Base-by-base conservation (phyloP, 2,329 filamentous ascomycete genomes). In the Apiospora saccharicola region DNA sequence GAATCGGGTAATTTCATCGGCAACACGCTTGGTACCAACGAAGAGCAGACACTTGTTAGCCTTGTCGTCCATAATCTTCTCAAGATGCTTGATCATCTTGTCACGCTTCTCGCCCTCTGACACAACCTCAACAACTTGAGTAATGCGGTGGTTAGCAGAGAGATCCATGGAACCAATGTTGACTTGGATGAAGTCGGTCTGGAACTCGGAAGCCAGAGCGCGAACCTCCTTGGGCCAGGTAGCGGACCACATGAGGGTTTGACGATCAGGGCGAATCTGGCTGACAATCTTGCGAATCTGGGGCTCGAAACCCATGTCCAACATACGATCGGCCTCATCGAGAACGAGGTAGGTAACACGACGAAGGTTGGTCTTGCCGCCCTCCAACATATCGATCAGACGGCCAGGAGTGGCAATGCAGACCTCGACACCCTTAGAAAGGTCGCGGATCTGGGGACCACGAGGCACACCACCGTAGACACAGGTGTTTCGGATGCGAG, bases 231-330 rank as follows among this genome's bases (percentile, higher is more conserved):
- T 98, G 80, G 96, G 96, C 95, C 96, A 99, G 8, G 96, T 99
- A 78, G 96, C 96, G 74, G 96, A 99, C 94, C 96, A 99, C 95
- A 99, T 98, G 88, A 96, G 96, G 75, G 96, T 99, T 85, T 99
- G 96, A 89, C 96, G 93, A 83, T 99, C 96, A 71, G 96, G 96
- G 78, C 96, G 94, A 84, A 98, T 98, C 86, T 99, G 96, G 75
- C 93, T 90, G 78, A 99, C 95, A 77, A 99, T 98, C 88, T 98
- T 98, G 87, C 96, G 94, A 80, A 99, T 98, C 84, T 98, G 96
- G 77, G 96, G 96, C 87, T 99, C 96, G 86, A 99, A 98, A 91
- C 96, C 96, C 96, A 99, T 99, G 87, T 99, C 96, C 83, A 99
- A 89, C 96, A 99, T 99, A 81, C 96, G 96, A 86, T 99, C 96